Conservation (phyloP, 345 rosid genomes). For the Carallia pectinifolia region DNA sequence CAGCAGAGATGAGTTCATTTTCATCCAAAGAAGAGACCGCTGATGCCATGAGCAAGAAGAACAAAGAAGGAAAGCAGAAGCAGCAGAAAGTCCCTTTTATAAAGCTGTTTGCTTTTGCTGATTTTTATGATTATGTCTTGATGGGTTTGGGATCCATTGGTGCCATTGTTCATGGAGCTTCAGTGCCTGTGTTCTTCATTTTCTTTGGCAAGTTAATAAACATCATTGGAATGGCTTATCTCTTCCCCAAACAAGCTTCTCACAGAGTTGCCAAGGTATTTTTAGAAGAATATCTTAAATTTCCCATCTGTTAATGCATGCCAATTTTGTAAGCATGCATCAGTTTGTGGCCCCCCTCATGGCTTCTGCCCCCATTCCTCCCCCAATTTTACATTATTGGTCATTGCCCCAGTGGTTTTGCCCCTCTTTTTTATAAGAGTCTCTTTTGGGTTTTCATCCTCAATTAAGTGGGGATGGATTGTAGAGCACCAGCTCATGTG, state of each 20-base stretch:
- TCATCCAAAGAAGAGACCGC: slow-evolving; percentile 25
- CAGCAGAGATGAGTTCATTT: slow-evolving; percentile 7
- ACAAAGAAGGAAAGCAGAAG: slow-evolving; percentile 21
- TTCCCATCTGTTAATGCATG: neutral
- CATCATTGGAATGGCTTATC: slow-evolving; percentile 72
- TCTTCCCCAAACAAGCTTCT: slow-evolving; percentile 73
- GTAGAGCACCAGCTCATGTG: neutral
- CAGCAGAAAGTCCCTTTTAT: slow-evolving; percentile 46
- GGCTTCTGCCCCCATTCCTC: no score
- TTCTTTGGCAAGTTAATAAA: slow-evolving; percentile 85
- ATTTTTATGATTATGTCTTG: slow-evolving; percentile 65
- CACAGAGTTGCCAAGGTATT: slow-evolving; percentile 84
- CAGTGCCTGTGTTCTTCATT: slow-evolving; percentile 90
- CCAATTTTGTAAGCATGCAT: no score
- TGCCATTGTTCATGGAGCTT: slow-evolving; percentile 83
- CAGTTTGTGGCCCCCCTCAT: no score
- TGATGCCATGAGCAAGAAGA: slow-evolving; percentile 17
- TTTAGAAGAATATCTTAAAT: neutral
- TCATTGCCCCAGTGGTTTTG: no score
- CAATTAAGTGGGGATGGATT: neutral
- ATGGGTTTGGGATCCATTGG: slow-evolving; percentile 90
- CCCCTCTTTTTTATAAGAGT: no score
- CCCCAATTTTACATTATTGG: no score
- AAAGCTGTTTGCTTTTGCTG: slow-evolving; percentile 81
- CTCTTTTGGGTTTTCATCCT: no score